phyloP scores from a whole-genome alignment of 2,329 filamentous ascomycete genomes.

The Dryadomyces quercus-mongolicae region DNA sequence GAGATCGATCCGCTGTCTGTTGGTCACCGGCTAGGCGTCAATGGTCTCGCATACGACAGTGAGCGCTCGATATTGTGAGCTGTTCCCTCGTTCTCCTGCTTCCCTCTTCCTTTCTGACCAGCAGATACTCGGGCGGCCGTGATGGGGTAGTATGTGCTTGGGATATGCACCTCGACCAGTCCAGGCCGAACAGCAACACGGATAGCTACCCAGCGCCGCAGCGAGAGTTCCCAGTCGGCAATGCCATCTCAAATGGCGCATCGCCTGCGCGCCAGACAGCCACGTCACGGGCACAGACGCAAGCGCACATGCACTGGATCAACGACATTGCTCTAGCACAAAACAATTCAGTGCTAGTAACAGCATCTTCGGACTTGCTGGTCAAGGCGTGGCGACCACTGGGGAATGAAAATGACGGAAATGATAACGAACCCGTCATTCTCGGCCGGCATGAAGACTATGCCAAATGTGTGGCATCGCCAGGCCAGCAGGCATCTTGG shows the following conservation, averaged over 20 bases:
- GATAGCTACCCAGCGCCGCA: constrained; percentile 15
- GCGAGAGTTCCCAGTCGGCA: constrained; percentile 10
- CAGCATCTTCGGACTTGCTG: constrained; percentile 85
- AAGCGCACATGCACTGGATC: constrained; percentile 90
- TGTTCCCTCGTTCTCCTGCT: background rate
- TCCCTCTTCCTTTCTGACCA: constrained; percentile 3
- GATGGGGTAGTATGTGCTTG: constrained; percentile 95
- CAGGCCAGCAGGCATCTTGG: constrained; percentile 55
- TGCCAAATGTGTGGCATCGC: constrained; percentile 83
- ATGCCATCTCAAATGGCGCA: background rate
- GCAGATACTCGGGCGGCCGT: constrained; percentile 85
- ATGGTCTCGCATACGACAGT: constrained; percentile 80
- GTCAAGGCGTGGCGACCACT: constrained; percentile 82
- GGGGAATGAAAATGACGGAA: constrained; percentile 33
- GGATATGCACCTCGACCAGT: constrained; percentile 67
- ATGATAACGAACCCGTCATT: constrained; percentile 57
- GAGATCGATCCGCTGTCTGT: constrained; percentile 47
- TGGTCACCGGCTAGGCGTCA: constrained; percentile 87
- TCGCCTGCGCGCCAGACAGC: constrained; percentile 28
- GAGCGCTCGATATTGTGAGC: constrained; percentile 72
- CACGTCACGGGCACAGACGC: constrained; percentile 47
- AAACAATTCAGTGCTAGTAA: constrained; percentile 68
- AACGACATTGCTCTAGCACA: constrained; percentile 80
- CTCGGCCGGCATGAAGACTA: constrained; percentile 94
- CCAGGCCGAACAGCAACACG: constrained; percentile 1